phyloP scores from a whole-genome alignment of 1,284 basidiomycete genomes.

The Vanrija humicola region DNA sequence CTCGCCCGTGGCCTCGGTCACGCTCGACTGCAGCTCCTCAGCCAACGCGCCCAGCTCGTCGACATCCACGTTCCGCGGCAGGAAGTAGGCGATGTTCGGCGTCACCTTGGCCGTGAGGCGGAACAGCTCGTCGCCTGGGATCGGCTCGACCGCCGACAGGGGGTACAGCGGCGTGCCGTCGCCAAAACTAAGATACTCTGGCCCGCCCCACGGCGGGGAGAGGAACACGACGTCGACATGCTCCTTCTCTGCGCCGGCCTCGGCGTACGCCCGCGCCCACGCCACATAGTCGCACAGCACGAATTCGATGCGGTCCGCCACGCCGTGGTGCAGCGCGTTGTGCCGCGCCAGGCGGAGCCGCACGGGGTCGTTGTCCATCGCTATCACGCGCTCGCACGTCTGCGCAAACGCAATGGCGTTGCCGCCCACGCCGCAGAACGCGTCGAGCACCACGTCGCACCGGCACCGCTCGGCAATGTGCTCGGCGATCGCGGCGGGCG shows the following conservation, averaged over 20 bases:
- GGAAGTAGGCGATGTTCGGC: slow-evolving; percentile 78
- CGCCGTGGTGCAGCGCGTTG: slow-evolving; percentile 89
- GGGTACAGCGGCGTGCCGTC: slow-evolving; percentile 56
- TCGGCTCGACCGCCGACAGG: slow-evolving; percentile 68
- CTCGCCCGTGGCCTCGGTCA: slow-evolving; percentile 6
- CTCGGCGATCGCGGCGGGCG: slow-evolving; percentile 83
- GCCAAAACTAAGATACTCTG: slow-evolving; percentile 31
- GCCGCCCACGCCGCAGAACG: slow-evolving; percentile 96
- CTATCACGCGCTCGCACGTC: slow-evolving; percentile 90
- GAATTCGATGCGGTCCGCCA: slow-evolving; percentile 90
- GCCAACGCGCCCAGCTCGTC: slow-evolving; percentile 65
- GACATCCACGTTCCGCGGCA: slow-evolving; percentile 78
- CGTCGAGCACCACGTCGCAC: slow-evolving; percentile 67
- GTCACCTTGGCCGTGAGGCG: slow-evolving; percentile 62
- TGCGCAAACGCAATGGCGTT: slow-evolving; percentile 96
- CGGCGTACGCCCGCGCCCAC: slow-evolving; percentile 63
- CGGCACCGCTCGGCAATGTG: slow-evolving; percentile 90
- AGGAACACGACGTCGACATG: slow-evolving; percentile 83
- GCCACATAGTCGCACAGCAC: slow-evolving; percentile 79
- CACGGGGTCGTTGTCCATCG: slow-evolving; percentile 78
- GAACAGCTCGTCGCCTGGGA: slow-evolving; percentile 79
- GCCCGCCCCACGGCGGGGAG: slow-evolving; percentile 77
- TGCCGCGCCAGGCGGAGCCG: slow-evolving; percentile 82
- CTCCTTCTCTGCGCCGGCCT: slow-evolving; percentile 36
- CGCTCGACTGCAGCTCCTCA: slow-evolving; percentile 6